Conservation (phyloP, 1,284 basidiomycete species). For the Hypsizygus ulmarius region DNA sequence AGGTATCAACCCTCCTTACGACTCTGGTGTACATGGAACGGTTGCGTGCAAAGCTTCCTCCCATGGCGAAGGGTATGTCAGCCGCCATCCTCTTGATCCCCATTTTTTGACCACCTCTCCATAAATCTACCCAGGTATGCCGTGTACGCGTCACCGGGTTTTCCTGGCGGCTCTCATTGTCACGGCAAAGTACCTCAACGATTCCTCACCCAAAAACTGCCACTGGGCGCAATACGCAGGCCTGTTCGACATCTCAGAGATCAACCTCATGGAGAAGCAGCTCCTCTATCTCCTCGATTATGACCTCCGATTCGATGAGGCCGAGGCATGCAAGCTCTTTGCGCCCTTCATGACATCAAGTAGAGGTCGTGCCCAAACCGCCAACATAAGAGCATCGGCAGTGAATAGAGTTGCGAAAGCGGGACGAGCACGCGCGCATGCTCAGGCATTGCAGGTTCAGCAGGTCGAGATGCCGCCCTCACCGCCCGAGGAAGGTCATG, state of each 20-base stretch:
- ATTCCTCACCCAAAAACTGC: slow-evolving; percentile 92
- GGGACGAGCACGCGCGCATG: slow-evolving; percentile 49
- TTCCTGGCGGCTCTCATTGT: slow-evolving; percentile 96
- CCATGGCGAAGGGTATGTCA: slow-evolving; percentile 78
- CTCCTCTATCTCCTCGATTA: slow-evolving; percentile 87
- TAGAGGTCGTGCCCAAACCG: slow-evolving; percentile 37
- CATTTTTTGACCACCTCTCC: slow-evolving; percentile 3
- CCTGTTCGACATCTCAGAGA: slow-evolving; percentile 73
- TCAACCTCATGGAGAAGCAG: slow-evolving; percentile 98
- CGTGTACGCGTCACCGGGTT: slow-evolving; percentile 91
- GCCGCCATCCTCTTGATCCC: slow-evolving; percentile 8
- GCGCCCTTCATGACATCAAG: slow-evolving; percentile 53
- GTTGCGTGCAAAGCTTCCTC: slow-evolving; percentile 76
- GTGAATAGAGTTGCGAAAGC: slow-evolving; percentile 59
- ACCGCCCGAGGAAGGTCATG: slow-evolving; percentile 35
- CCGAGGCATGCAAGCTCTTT: slow-evolving; percentile 64
- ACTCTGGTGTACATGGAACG: slow-evolving; percentile 94
- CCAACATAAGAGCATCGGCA: slow-evolving; percentile 48
- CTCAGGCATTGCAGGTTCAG: slow-evolving; percentile 28
- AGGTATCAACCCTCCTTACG: slow-evolving; percentile 87
- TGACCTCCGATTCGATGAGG: slow-evolving; percentile 83
- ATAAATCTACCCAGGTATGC: slow-evolving; percentile 58
- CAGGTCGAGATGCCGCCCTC: slow-evolving; percentile 37
- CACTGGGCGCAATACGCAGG: slow-evolving; percentile 86
- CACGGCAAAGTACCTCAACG: slow-evolving; percentile 96